These are phyloP conservation scores for Penicillium waksmanii DNA, from an alignment of 495 filamentous ascomycete genomes.

Conservation along the genomic window DNA sequence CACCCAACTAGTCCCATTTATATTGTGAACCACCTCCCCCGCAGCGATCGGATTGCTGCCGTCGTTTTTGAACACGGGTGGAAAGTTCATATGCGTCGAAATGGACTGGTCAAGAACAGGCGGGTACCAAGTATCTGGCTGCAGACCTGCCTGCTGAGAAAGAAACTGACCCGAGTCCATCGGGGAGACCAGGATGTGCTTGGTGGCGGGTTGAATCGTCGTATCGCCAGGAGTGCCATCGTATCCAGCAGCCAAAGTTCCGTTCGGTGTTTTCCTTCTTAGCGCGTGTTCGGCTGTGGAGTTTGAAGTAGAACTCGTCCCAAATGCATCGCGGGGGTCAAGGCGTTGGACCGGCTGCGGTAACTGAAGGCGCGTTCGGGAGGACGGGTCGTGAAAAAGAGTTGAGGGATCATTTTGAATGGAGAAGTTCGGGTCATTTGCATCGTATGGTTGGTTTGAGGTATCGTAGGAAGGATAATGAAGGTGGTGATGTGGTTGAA, in stretches of 20 bases:
- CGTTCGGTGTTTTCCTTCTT: constrained; percentile 90
- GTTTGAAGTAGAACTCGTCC: constrained; percentile 28
- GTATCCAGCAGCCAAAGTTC: constrained; percentile 90
- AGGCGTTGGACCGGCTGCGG: constrained; percentile 50
- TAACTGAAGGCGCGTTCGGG: constrained; percentile 44
- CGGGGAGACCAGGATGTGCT: constrained; percentile 87
- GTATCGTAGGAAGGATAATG: constrained; percentile 37
- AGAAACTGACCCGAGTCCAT: constrained; percentile 45
- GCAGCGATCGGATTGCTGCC: constrained; percentile 27
- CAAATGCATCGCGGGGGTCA: constrained; percentile 31
- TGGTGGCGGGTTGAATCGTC: constrained; percentile 73
- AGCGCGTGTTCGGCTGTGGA: constrained; percentile 71
- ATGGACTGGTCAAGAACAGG: constrained; percentile 31
- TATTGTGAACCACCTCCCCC: constrained; percentile 39
- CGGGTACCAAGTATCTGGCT: constrained; percentile 39
- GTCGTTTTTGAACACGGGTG: constrained; percentile 48
- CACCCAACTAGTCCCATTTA: constrained; percentile 47
- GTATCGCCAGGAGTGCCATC: constrained; percentile 83
- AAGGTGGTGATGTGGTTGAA: constrained; percentile 51
- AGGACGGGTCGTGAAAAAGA: constrained; percentile 30
- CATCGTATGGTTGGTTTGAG: constrained; percentile 35
- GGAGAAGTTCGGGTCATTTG: constrained; percentile 31
- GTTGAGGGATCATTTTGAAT: constrained; percentile 34
- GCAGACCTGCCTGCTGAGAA: constrained; percentile 32
- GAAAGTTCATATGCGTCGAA: constrained; percentile 44